Evolutionary conservation across 371 early-diverging fungal species (phyloP).

Genomic region (Apophysomyces elegans): DNA sequence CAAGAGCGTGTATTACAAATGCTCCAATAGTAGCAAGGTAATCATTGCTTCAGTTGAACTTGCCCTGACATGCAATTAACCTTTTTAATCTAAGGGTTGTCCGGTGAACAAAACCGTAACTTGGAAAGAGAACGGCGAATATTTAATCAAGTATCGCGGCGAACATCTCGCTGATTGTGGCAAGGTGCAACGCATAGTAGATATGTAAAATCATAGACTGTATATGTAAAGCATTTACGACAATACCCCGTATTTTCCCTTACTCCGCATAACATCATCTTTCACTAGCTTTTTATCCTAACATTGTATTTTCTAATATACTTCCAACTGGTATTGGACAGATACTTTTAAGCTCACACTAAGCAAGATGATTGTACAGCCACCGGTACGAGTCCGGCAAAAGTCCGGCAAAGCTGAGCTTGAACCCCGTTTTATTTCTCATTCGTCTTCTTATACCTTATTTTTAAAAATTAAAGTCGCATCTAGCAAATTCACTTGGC

Average conservation of each 20-base stretch:
- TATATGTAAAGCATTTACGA: neutral
- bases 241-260: neutral
- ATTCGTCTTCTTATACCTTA: too few relatives aligned
- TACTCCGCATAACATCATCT: constrained; percentile 4
- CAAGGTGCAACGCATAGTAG: constrained; percentile 34
- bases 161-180: constrained; percentile 56
- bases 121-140: constrained; percentile 55
- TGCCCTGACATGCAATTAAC: neutral
- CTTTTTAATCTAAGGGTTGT: constrained; percentile 30
- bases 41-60: too few relatives aligned
- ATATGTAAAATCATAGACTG: constrained; percentile 17
- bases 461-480: too few relatives aligned
- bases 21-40: constrained; percentile 53
- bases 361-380: neutral
- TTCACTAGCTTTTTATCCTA: neutral
- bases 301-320: neutral
- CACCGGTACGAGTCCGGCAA: too few relatives aligned
- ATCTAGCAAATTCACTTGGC: too few relatives aligned
- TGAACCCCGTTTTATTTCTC: too few relatives aligned
- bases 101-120: constrained; percentile 64
- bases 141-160: constrained; percentile 59
- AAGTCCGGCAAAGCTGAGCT: too few relatives aligned
- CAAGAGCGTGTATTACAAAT: constrained; percentile 65
- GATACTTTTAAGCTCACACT: too few relatives aligned
- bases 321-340: constrained; percentile 8